Conservation (phyloP, 257 asterid genomes). For the Orobanche coerulescens region DNA sequence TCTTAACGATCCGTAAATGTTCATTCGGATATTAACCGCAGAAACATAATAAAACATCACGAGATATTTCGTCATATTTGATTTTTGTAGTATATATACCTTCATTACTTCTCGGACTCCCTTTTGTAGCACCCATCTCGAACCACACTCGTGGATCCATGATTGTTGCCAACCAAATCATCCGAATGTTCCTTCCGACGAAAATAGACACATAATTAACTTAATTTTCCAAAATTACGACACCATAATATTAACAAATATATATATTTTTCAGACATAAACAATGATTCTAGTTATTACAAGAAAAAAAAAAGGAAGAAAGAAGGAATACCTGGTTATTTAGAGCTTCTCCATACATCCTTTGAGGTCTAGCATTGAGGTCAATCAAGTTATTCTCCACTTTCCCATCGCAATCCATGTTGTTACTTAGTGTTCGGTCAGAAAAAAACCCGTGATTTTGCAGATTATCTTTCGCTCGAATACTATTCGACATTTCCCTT, state of each 20-base stretch:
- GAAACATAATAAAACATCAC: background rate
- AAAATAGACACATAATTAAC: background rate
- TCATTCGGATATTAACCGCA: too few species aligned
- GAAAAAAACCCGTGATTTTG: conserved; percentile 33
- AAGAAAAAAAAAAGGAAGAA: too few species aligned
- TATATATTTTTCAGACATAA: background rate
- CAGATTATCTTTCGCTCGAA: conserved; percentile 30
- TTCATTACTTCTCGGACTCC: conserved; percentile 52
- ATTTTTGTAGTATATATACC: conserved; percentile 35
- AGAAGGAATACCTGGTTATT: conserved; percentile 47
- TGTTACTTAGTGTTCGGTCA: conserved; percentile 25
- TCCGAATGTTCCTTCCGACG: conserved; percentile 36
- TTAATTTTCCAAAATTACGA: conserved; percentile 23
- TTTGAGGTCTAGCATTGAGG: conserved; percentile 75
- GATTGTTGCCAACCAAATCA: conserved; percentile 35
- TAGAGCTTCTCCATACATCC: conserved; percentile 47
- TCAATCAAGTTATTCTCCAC: conserved; percentile 58
- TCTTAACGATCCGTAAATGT: too few species aligned
- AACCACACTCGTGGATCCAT: conserved; percentile 46
- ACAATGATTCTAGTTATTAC: background rate
- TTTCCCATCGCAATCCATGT: conserved; percentile 27
- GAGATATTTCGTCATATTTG: background rate
- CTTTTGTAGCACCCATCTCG: conserved; percentile 54
- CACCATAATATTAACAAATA: background rate
- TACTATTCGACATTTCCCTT: conserved; percentile 33